Percentiles rank a stretch among this genome's conserved stretches.
Evolutionary conservation across 441 rosid species (phyloP).

Genomic region (Hura crepitans): DNA sequence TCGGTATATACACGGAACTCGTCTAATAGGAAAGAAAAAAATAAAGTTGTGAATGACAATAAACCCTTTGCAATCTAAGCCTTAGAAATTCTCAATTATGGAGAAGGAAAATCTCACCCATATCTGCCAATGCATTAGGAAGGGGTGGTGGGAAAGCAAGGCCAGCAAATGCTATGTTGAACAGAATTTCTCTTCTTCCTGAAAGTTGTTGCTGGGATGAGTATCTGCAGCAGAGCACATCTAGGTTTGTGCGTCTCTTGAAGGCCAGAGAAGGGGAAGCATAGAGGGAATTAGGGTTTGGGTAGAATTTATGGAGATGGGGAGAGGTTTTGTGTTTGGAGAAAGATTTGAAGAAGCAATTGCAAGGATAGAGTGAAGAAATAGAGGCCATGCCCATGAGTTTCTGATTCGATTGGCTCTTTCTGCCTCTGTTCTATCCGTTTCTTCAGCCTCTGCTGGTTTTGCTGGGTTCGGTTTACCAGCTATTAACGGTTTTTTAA

Average conservation of each 20-base stretch:
- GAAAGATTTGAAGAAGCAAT: too few relatives aligned
- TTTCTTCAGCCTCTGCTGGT: too few relatives aligned
- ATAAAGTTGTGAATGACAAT: not conserved
- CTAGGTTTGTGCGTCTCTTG: conserved; percentile 23
- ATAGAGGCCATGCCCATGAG: conserved; percentile 43
- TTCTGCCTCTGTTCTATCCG: not conserved
- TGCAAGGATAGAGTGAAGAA: conserved; percentile 17
- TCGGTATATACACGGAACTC: conserved; percentile 56
- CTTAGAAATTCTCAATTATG: not conserved
- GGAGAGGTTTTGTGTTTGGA: too few relatives aligned
- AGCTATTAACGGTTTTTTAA: not conserved
- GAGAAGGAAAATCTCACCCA: conserved; percentile 31
- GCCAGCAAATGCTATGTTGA: conserved; percentile 43
- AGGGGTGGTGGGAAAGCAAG: conserved; percentile 41
- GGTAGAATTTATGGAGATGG: conserved; percentile 6
- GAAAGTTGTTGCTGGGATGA: conserved; percentile 13
- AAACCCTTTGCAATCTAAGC: not conserved
- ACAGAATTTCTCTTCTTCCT: conserved; percentile 53
- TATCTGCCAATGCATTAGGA: conserved; percentile 46
- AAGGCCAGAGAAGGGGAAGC: conserved; percentile 25
- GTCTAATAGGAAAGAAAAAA: conserved; percentile 23
- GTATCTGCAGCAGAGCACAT: conserved; percentile 25
- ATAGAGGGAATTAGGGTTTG: conserved; percentile 2
- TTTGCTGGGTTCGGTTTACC: too few relatives aligned
- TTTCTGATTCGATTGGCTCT: conserved; percentile 22